Percentiles rank a stretch among this genome's conserved stretches.
These are phyloP conservation scores for Marasmius oreades DNA, from an alignment of 1,284 basidiomycete genomes.

Conservation along the genomic window DNA sequence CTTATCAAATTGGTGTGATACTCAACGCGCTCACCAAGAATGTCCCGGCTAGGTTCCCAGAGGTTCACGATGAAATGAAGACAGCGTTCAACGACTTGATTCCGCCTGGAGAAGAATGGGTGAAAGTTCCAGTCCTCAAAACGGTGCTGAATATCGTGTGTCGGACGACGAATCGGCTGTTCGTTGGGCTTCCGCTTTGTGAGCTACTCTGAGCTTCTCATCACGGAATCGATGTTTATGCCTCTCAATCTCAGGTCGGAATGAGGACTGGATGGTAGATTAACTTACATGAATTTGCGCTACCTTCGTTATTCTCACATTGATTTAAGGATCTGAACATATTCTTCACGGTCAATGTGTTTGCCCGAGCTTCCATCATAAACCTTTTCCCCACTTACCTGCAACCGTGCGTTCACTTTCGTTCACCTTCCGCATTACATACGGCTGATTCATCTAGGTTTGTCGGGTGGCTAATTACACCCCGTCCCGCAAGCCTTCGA, in stretches of 20 bases:
- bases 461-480: background rate
- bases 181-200: constrained; percentile 35
- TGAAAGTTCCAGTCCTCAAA: constrained; percentile 17
- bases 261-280: constrained; percentile 6
- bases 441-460: background rate
- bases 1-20: constrained; percentile 12
- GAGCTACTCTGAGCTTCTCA: constrained; percentile 1
- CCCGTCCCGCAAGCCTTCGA: constrained; percentile 1
- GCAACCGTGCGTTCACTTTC: background rate
- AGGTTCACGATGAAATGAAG: constrained; percentile 4
- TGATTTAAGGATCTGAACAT: constrained; percentile 22
- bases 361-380: constrained; percentile 7
- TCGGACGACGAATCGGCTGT: constrained; percentile 26
- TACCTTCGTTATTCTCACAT: background rate
- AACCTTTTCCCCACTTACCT: background rate
- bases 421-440: background rate
- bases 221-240: background rate
- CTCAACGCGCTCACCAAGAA: constrained; percentile 3
- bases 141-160: constrained; percentile 20
- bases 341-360: constrained; percentile 23
- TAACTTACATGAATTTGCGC: background rate
- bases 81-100: constrained; percentile 7
- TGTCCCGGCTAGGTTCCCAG: background rate
- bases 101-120: constrained; percentile 26
- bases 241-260: background rate